A percentile compares a stretch with the other conserved stretches of the same genome.
Evolutionary conservation across 2,329 filamentous ascomycete genomes (phyloP).

Genomic region (Ceratocystis ficicola): DNA sequence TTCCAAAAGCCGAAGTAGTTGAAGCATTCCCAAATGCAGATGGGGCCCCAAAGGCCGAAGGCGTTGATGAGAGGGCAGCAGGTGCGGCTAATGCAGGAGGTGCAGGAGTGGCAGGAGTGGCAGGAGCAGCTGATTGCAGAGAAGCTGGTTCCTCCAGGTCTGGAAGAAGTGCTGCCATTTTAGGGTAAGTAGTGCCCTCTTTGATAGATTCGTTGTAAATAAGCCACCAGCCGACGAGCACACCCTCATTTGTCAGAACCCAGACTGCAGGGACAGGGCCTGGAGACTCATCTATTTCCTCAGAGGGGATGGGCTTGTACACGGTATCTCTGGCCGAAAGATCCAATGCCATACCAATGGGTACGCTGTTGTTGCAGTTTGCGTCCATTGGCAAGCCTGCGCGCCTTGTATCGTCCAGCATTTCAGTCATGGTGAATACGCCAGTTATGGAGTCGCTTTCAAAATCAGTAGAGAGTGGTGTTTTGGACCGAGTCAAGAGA

Average conservation of each 20-base stretch:
- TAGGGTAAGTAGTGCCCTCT: conserved; percentile 59
- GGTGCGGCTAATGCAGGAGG: conserved; percentile 27
- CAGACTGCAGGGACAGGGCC: conserved; percentile 73
- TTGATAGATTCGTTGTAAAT: conserved; percentile 80
- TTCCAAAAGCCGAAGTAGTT: conserved; percentile 24
- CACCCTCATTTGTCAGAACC: conserved; percentile 77
- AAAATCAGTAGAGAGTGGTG: conserved; percentile 50
- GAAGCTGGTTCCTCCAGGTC: conserved; percentile 25
- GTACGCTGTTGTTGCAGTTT: conserved; percentile 55
- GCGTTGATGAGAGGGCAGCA: conserved; percentile 28
- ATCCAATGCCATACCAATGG: conserved; percentile 71
- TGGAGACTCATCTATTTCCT: conserved; percentile 64
- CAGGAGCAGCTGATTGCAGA: conserved; percentile 26
- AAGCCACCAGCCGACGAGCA: conserved; percentile 80
- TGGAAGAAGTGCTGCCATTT: conserved; percentile 43
- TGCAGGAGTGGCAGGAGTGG: conserved; percentile 23
- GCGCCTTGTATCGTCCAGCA: conserved; percentile 60
- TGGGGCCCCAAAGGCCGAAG: conserved; percentile 28
- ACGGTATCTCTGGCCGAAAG: conserved; percentile 73
- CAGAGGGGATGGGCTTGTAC: conserved; percentile 59
- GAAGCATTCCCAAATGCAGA: conserved; percentile 23
- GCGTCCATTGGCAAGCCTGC: conserved; percentile 60
- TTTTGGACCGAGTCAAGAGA: conserved; percentile 61
- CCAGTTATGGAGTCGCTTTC: conserved; percentile 48
- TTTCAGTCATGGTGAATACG: conserved; percentile 61